Base-by-base conservation (phyloP, 2,329 filamentous ascomycete genomes). In the Arthroderma sp. region DNA sequence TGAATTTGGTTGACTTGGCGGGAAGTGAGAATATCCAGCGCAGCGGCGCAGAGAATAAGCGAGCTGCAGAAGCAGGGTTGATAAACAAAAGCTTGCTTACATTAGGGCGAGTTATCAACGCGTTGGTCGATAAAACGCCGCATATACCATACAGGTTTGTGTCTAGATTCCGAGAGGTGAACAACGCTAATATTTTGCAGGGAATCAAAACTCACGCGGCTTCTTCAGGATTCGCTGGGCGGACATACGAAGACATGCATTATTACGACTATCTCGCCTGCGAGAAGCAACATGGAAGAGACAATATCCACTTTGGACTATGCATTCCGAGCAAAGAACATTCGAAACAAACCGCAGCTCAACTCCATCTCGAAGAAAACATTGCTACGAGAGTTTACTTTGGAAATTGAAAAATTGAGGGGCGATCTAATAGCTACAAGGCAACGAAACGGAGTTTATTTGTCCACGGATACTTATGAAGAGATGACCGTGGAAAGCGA, bases 21-120 rank as follows among this genome's bases (percentile, higher is more conserved):
- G 91, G 91, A 45, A 96, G 89, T 54, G 91, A 98, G 61, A 98
- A 96, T 56, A 96, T 98, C 47, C 87, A 94, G 60, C 80, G 91
- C 36, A 96, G 89, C 52, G 93, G 91, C 33, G 91, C 91, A 1
- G 91, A 96, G 65, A 96, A 98, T 70, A 98, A 98, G 69, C 81
- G 93, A 45, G 93, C 93, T 4, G 80, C 87, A 3, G 91, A 98
- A 64, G 91, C 91, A 36, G 91, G 93, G 11, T 69, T 98, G 44
- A 98, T 98, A 71, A 98, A 98, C 71, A 96, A 96, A 71, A 94
- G 87, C 61, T 70, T 98, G 53, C 75, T 98, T 48, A 98, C 91
- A 2, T 75, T 98, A 2, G 91, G 91, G 5, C 81, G 91, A 52
- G 91, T 98, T 53, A 98, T 98, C 66, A 98, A 98, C 60, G 91